Base-by-base conservation (phyloP, 148 eudicot genomes). In the Oxyria digyna region DNA sequence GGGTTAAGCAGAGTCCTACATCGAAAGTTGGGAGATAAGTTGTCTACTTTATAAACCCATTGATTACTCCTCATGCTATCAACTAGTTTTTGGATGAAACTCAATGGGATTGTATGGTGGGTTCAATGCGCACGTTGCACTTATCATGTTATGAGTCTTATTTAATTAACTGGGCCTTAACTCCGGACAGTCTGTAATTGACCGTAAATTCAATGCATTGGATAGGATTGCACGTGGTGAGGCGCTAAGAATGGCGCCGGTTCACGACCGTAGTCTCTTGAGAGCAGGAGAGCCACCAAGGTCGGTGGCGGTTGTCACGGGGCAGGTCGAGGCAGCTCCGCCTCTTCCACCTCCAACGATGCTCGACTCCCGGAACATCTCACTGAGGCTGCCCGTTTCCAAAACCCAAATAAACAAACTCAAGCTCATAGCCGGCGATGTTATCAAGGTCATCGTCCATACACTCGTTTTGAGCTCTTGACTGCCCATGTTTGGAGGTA, bases 401-500 rank as follows among this genome's bases (percentile, higher is more conserved):
- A 50, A 18, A 50, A 18, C 26, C 27, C 57, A 50, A 21, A 50
- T 50, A 9, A 50, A 50, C 26, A 21, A 50, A 10, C 57, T 50
- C 14, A 50, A 50, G 26, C 57, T 18, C 20, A 18, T 18, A 6
- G 24, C 57, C 4, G 27, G 57, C 10, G 8, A 50, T 27, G 12
- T 21, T 6, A 21, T 18, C 11, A 50, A 50, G 7, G 57, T n/a
- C n/a, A 27, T 21, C 57, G 57, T 18, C 57, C 57, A 18, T 50
- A 50, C 26, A 50, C 26, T 50, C 57, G 57, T 50, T 50, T 50
- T 12, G 57, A 50, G 57, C 26, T 50, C 57, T 21, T 50, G 57
- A 20, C 57, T 50, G 57, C 57, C 57, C 57, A 50, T 50, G 26
- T 21, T 50, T 50, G 57, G 57, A 50, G 57, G 57, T 50, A 21